phyloP scores from a whole-genome alignment of 176 grass and related monocot species.

The Musa troglodytarum region DNA sequence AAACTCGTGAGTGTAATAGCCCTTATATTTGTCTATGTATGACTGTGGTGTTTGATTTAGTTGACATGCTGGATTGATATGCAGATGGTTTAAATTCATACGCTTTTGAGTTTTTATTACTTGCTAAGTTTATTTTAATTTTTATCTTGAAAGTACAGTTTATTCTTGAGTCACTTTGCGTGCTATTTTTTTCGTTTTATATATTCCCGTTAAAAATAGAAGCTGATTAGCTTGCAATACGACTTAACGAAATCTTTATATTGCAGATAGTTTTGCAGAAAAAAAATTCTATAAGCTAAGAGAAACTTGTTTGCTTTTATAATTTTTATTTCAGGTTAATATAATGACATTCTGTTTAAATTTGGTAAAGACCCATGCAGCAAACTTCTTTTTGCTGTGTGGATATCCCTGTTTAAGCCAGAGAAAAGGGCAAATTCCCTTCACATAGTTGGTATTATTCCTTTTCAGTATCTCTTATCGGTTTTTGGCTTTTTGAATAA shows the following conservation, averaged over 20 bases:
- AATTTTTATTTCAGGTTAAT: too few species aligned
- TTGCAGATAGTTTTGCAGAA: not conserved
- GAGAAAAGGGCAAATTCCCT: too few species aligned
- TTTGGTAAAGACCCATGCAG: not conserved
- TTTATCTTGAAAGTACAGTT: too few species aligned
- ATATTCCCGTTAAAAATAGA: too few species aligned
- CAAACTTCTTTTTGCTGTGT: not conserved
- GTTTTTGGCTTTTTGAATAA: not conserved
- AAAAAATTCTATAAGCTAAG: not conserved
- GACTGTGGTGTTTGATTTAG: not conserved
- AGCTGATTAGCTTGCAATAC: not conserved
- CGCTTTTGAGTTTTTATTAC: too few species aligned
- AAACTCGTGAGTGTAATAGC: constrained; percentile 59
- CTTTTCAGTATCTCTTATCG: not conserved
- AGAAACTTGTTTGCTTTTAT: not conserved
- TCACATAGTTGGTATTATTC: not conserved
- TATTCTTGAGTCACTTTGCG: too few species aligned
- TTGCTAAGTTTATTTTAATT: too few species aligned
- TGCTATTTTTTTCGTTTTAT: too few species aligned
- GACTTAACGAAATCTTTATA: not conserved
- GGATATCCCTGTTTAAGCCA: not conserved
- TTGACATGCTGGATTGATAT: not conserved
- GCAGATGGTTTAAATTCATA: not conserved
- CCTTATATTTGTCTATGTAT: not conserved
- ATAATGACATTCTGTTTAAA: not conserved